Percentiles rank a stretch among this genome's conserved stretches.
Evolutionary conservation across 257 asterid genomes (phyloP).

Genomic region (Capsicum rhomboideum): DNA sequence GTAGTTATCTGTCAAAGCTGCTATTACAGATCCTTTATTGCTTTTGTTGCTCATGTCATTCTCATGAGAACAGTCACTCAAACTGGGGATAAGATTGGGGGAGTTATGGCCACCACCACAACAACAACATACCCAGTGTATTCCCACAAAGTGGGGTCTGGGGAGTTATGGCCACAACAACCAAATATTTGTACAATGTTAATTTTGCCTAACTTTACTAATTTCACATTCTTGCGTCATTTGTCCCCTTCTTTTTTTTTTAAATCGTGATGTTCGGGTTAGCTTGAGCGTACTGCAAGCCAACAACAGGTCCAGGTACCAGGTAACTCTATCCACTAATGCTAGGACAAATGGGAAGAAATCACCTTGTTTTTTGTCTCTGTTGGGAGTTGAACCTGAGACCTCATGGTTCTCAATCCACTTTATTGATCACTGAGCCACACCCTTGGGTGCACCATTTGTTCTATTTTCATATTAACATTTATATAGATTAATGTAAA

Average conservation of each 20-base stretch:
- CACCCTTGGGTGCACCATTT: neutral
- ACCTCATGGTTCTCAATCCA: too few species aligned
- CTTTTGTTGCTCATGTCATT: neutral
- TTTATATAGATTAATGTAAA: neutral
- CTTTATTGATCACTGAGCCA: too few species aligned
- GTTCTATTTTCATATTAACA: neutral
- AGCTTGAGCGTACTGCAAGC: too few species aligned
- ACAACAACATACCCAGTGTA: too few species aligned
- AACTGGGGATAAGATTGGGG: neutral
- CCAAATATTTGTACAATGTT: neutral
- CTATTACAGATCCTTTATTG: neutral
- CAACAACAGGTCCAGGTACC: too few species aligned
- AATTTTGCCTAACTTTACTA: neutral
- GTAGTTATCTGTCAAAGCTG: neutral
- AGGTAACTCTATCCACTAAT: too few species aligned
- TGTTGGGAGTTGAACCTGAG: too few species aligned
- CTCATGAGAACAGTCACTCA: neutral
- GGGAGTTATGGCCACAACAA: neutral
- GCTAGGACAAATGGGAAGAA: too few species aligned
- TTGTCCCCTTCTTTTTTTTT: too few species aligned
- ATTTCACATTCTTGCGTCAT: neutral
- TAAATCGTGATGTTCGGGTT: too few species aligned
- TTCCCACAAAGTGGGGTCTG: too few species aligned
- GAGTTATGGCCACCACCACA: neutral
- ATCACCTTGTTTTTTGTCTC: too few species aligned